phyloP scores from a whole-genome alignment of 2,329 filamentous ascomycete species.

The Penicillium olsonii region DNA sequence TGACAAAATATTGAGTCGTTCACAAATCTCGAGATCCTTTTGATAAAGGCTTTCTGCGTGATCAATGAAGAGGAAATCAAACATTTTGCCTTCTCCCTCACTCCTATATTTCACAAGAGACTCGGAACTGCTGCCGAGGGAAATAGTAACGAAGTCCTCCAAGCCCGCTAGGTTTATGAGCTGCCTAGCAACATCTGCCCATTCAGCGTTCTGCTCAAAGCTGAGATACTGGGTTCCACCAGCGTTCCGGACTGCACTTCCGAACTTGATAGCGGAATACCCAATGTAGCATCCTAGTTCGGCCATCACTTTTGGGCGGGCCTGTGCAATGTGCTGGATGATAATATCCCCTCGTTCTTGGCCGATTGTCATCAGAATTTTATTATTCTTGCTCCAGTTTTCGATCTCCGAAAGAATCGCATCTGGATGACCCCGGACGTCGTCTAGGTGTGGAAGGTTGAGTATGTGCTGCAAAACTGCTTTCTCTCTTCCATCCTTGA shows the following conservation, averaged over 20 bases:
- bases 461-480: no score
- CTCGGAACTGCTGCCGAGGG: slow-evolving; percentile 26
- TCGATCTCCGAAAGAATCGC: no score
- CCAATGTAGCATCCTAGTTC: slow-evolving; percentile 53
- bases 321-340: no score
- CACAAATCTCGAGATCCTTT: slow-evolving; percentile 28
- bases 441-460: no score
- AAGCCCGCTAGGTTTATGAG: slow-evolving; percentile 33
- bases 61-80: slow-evolving; percentile 33
- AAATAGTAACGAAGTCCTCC: slow-evolving; percentile 25
- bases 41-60: slow-evolving; percentile 27
- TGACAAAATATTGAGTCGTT: slow-evolving; percentile 26
- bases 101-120: slow-evolving; percentile 23
- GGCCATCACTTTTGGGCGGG: no score
- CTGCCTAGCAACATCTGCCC: slow-evolving; percentile 26
- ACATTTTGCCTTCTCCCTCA: slow-evolving; percentile 10
- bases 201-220: slow-evolving; percentile 69
- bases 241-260: slow-evolving; percentile 58
- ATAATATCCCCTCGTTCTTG: no score
- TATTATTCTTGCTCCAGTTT: no score
- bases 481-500: no score
- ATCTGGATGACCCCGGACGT: no score
- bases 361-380: no score
- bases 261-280: slow-evolving; percentile 73
- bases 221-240: slow-evolving; percentile 57